These are phyloP conservation scores for Chlorella sp. DNA, from an alignment of 139 green algal species.

Conservation along the genomic window DNA sequence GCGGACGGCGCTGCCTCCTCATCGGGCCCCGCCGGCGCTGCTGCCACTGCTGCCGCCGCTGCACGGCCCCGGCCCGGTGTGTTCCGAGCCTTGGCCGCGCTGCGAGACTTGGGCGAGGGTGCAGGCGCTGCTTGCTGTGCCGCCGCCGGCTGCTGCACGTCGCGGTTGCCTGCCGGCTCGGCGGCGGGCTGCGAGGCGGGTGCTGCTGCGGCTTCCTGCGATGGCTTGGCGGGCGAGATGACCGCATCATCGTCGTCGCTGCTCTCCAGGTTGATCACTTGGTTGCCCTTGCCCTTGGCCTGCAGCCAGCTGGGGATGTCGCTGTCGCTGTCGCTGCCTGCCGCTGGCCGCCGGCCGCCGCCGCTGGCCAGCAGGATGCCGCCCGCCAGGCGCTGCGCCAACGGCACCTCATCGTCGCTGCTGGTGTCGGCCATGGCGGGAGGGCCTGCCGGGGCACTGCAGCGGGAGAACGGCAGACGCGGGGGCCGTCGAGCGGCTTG, in stretches of 20 bases:
- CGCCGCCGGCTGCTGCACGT: constrained; percentile 10
- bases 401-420: constrained; percentile 45
- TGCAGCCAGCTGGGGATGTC: constrained; percentile 38
- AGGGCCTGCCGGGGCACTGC: not conserved
- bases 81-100: constrained; percentile 1
- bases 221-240: constrained; percentile 4
- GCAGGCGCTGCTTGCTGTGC: not conserved
- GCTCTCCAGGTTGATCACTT: constrained; percentile 5
- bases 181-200: not conserved
- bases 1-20: not conserved
- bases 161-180: not conserved
- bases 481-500: too few species aligned
- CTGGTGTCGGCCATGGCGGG: not conserved
- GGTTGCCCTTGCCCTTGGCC: constrained; percentile 23
- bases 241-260: constrained; percentile 26
- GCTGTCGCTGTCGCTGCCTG: constrained; percentile 16
- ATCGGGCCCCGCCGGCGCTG: not conserved
- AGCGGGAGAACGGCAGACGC: too few species aligned
- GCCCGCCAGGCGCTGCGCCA: constrained; percentile 16
- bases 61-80: not conserved
- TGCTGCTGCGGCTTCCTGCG: too few species aligned
- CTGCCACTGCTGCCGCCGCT: not conserved
- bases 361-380: constrained; percentile 5
- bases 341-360: not conserved
- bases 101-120: not conserved